Conservation (phyloP, 2,329 filamentous ascomycete genomes). For the Tolypocladium album region DNA sequence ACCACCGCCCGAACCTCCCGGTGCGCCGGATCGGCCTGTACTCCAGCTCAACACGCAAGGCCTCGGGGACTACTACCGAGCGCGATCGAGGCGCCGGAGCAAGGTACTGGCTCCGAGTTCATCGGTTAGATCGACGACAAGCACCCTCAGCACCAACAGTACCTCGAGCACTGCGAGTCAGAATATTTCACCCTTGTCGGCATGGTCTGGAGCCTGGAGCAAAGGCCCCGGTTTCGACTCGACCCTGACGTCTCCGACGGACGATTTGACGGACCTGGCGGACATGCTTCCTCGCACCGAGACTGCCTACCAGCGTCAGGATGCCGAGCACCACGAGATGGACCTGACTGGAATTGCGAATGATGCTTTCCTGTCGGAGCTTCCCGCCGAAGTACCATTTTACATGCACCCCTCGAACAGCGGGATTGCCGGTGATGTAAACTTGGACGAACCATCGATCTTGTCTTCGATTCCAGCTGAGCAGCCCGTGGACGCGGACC, state of each 20-base stretch:
- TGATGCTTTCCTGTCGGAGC: slow-evolving; percentile 25
- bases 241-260: slow-evolving; percentile 33
- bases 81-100: slow-evolving; percentile 21
- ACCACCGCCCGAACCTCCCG: slow-evolving; percentile 8
- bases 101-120: slow-evolving; percentile 35
- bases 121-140: slow-evolving; percentile 34
- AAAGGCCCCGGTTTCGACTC: slow-evolving; percentile 29
- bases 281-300: slow-evolving; percentile 15
- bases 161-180: slow-evolving; percentile 26
- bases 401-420: neutral
- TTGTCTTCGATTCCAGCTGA: neutral
- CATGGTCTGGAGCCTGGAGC: slow-evolving; percentile 28
- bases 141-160: slow-evolving; percentile 26
- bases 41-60: slow-evolving; percentile 28
- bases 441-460: neutral
- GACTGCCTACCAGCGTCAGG: slow-evolving; percentile 11
- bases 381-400: slow-evolving; percentile 30
- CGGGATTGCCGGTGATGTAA: neutral
- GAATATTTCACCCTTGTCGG: slow-evolving; percentile 37
- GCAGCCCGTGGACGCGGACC: neutral
- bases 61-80: slow-evolving; percentile 18
- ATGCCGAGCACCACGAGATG: slow-evolving; percentile 10
- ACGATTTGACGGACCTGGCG: slow-evolving; percentile 23
- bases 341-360: slow-evolving; percentile 5
- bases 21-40: slow-evolving; percentile 17